Percentiles rank a stretch among this genome's conserved stretches.
Evolutionary conservation across 768 basidiomycete species (phyloP).

Genomic region (Chiua virens): DNA sequence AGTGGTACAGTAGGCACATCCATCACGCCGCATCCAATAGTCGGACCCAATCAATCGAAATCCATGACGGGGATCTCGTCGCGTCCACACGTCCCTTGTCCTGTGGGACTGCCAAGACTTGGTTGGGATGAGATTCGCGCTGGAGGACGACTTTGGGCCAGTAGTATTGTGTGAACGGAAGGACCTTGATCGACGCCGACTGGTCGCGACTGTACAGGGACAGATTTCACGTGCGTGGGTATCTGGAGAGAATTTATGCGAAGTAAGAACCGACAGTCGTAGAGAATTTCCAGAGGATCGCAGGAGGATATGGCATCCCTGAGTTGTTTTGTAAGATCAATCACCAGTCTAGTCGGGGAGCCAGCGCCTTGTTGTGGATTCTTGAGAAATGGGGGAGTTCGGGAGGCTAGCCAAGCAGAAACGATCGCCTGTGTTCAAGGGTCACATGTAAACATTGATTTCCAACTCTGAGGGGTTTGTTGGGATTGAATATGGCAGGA

Average conservation of each 20-base stretch:
- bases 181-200: constrained; percentile 33
- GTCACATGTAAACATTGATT: constrained; percentile 13
- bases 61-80: constrained; percentile 38
- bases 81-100: constrained; percentile 4
- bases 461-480: constrained; percentile 18
- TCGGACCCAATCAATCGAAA: constrained; percentile 43
- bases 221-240: constrained; percentile 37
- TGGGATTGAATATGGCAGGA: constrained; percentile 43
- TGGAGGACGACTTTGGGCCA: constrained; percentile 46
- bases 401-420: constrained; percentile 63
- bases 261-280: constrained; percentile 66
- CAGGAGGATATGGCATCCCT: constrained; percentile 14
- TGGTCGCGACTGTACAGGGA: constrained; percentile 22
- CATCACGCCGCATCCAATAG: constrained; percentile 32
- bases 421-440: constrained; percentile 20
- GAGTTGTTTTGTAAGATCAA: constrained; percentile 44
- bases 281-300: constrained; percentile 43
- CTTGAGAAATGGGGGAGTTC: constrained; percentile 49
- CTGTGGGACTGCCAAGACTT: constrained; percentile 20
- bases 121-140: constrained; percentile 17
- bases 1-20: neutral
- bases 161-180: constrained; percentile 44
- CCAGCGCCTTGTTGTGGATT: constrained; percentile 28
- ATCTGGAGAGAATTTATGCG: constrained; percentile 44
- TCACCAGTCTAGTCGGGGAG: constrained; percentile 28